Evolutionary conservation across 306 rosid species (phyloP).

Genomic region (Clitoria ternatea): DNA sequence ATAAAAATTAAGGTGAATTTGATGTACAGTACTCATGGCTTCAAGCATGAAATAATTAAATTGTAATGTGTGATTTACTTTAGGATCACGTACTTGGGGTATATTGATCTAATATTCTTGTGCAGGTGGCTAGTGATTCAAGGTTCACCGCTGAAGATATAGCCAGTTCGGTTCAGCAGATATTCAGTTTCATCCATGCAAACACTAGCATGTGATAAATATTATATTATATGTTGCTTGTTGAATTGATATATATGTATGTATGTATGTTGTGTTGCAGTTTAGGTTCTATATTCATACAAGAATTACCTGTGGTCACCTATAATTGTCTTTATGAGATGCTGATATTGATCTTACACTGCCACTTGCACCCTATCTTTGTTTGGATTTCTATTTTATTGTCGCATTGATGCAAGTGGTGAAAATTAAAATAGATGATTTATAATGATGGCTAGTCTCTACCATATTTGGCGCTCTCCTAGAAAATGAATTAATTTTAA

Average conservation of each 20-base stretch:
- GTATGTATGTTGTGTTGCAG: background rate
- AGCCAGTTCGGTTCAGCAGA: conserved; percentile 87
- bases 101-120: background rate
- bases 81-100: background rate
- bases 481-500: background rate
- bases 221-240: background rate
- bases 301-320: background rate
- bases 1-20: no score
- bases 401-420: background rate
- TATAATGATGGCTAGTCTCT: background rate
- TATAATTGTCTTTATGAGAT: conserved; percentile 17
- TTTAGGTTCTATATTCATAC: background rate
- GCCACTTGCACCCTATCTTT: background rate
- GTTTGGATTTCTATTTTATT: background rate
- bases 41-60: no score
- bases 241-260: no score
- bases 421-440: background rate
- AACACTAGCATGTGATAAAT: conserved; percentile 50
- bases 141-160: conserved; percentile 90
- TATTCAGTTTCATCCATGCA: conserved; percentile 81
- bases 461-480: background rate
- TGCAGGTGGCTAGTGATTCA: conserved; percentile 74
- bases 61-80: background rate
- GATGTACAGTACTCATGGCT: no score
- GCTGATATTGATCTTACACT: conserved; percentile 1